Base-by-base conservation (phyloP, 768 basidiomycete genomes). In the Suillus subalutaceus region DNA sequence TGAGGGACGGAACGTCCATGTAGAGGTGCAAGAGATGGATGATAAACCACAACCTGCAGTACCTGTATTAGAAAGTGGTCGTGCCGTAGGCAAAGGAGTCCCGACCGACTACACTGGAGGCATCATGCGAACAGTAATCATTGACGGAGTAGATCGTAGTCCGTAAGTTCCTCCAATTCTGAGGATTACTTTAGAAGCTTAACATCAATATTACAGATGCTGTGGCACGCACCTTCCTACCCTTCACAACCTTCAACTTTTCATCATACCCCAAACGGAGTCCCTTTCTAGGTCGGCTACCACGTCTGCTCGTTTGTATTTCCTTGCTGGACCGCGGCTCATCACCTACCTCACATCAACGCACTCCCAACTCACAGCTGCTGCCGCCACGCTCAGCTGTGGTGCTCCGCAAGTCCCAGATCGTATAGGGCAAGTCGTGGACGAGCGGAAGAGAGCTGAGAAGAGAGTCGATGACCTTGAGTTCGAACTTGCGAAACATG, bases 221-320 rank as follows among this genome's bases (percentile, higher is more conserved):
- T 92, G 91, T 64, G 91, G 92, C 13, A 93, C 94, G 18, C 96
- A 97, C 75, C 83, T 90, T 63, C 91, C 94, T 7, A 88, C 87
- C 62, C 83, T 96, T 59, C 83, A 89, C 68, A 88, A 89, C 70
- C 83, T 92, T 38, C 87, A 92, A 71, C 78, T 93, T 62, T 89
- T 92, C 80, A 76, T 93, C 53, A 75, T 90, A 52, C 88, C 91
- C 30, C 83, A 91, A 73, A 90, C 88, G 10, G 90, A 91, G 65
- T 77, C 87, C 1, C 79, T 91, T 35, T 81, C 90, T 46, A 85
- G 90, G 12, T 84, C 89, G 9, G 80, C 81, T 18, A 83, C 86
- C 2, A 84, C 86, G 0, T 88, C 89, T 65, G 87, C 86, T 30
- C 88, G 93, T 32, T 83, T 96, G 6, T 92, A 88, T 79, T 96